phyloP scores from a whole-genome alignment of 176 grass and related monocot genomes.

The Melocanna baccifera region DNA sequence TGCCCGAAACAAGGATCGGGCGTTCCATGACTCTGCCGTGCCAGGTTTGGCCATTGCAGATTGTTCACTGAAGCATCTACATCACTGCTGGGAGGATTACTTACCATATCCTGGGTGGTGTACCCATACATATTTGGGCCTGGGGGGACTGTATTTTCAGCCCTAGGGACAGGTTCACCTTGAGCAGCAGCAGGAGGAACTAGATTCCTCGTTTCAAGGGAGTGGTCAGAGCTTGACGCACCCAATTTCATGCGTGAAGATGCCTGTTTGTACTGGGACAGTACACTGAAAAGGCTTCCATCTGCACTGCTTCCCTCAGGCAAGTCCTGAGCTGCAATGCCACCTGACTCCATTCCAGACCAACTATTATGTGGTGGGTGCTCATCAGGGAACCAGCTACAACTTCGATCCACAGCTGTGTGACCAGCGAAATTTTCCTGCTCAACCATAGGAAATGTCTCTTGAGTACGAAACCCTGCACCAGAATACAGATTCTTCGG shows the following conservation, averaged over 20 bases:
- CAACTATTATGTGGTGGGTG: constrained; percentile 34
- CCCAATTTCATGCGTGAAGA: constrained; percentile 10
- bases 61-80: constrained; percentile 7
- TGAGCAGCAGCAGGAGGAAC: neutral
- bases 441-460: constrained; percentile 22
- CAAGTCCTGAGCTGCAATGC: constrained; percentile 10
- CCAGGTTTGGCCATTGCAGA: constrained; percentile 22
- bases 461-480: neutral
- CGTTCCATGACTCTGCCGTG: constrained; percentile 8
- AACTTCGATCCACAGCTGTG: constrained; percentile 10
- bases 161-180: neutral
- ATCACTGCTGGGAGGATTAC: constrained; percentile 5
- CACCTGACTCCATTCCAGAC: constrained; percentile 29
- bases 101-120: constrained; percentile 7
- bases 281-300: constrained; percentile 48
- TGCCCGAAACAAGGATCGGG: constrained; percentile 16
- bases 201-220: constrained; percentile 25
- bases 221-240: neutral
- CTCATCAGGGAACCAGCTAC: constrained; percentile 38
- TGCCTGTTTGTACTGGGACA: constrained; percentile 37
- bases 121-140: constrained; percentile 25
- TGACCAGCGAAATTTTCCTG: constrained; percentile 22
- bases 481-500: constrained; percentile 29
- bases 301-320: constrained; percentile 21
- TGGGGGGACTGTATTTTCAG: neutral